Evolutionary conservation across 345 rosid genomes (phyloP), one percentile per base, ranked within the genome.

Genomic region (Citrus glauca): DNA sequence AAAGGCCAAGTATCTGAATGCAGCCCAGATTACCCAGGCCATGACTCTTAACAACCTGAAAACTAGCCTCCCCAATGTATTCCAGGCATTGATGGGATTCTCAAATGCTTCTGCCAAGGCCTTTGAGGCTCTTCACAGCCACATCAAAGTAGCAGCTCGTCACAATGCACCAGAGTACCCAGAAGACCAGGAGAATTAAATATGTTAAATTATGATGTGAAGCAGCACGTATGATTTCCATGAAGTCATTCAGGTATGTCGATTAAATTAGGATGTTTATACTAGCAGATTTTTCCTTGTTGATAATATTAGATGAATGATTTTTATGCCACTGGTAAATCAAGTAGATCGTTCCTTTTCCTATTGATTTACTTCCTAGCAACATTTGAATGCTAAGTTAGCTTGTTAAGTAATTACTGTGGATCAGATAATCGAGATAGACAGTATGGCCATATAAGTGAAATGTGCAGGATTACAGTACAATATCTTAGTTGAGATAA

Each of bases 11-110:
- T 88, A 87, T 86, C 75, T 79, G 63, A 79, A 80, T 82, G 83
- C 90, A 1, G 86, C 89, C 10, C 84, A 91, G 84, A 80, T 67
- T 19, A 90, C 94, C 57, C 86, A 82, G 80, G 84, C 81, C 79
- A 89, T 89, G 93, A 90, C 86, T 57, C 82, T 95, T 65, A 90
- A 67, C 85, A 87, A 89, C 81, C 90, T 95, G 33, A 92, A 87
- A 85, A 85, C 91, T 66, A 85, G 84, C 83, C 97, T 95, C 62
- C 99, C 99, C 50, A 86, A 77, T 71, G 91, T 91, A 42, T 95
- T 95, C 76, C 89, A 85, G 85, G 88, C 89, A 78, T 79, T 95
- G 67, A 85, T 86, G 83, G 89, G 77, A 56, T 90, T 92, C 74
- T 88, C 99, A 0, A 79, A 78, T 42, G 91, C 90, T 72, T 92